Base-by-base conservation (phyloP, 768 basidiomycete species). In the Trametes elegans region DNA sequence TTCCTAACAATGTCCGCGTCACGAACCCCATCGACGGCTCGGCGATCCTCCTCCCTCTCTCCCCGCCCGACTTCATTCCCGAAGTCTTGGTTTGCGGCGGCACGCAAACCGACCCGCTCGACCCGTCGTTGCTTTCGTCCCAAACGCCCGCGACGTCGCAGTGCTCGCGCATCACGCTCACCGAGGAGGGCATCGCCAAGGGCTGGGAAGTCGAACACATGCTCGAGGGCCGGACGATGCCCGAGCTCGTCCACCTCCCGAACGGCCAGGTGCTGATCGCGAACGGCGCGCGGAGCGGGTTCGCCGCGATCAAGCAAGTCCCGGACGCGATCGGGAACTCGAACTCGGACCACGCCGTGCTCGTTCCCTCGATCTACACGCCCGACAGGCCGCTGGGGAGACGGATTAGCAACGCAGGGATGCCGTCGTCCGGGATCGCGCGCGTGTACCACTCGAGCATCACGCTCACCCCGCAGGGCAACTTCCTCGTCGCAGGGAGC, bases 21-120 rank as follows among this genome's bases (percentile, higher is more conserved):
- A 90, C 90, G 0, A 92, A 93, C 68, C 90, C 90, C 1, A 88
- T 91, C 83, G 74, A 88, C 26, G 90, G 85, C 34, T 84, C 84
- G 14, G 89, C 76, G 7, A 60, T 88, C 27, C 74, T 93, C 35
- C 80, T 93, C 10, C 89, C 90, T 13, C 74, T 93, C 10, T 77
- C 78, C 3, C 81, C 83, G 3, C 73, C 83, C 60, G 68, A 77
- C 56, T 92, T 85, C 62, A 70, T 74, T 7, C 79, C 90, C 0
- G 87, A 89, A 61, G 71, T 93, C 35, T 74, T 93, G 32, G 68
- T 93, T 19, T 93, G 90, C 53, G 90, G 90, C 10, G 90, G 90
- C 11, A 88, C 89, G 0, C 69, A 73, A 21, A 70, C 88, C 43
- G 76, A 82, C 55, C 87, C 90, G 58, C 73, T 64, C 13, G 79